Base-by-base conservation (phyloP, 108 stramenopile genomes). In the Bacterosira constricta region DNA sequence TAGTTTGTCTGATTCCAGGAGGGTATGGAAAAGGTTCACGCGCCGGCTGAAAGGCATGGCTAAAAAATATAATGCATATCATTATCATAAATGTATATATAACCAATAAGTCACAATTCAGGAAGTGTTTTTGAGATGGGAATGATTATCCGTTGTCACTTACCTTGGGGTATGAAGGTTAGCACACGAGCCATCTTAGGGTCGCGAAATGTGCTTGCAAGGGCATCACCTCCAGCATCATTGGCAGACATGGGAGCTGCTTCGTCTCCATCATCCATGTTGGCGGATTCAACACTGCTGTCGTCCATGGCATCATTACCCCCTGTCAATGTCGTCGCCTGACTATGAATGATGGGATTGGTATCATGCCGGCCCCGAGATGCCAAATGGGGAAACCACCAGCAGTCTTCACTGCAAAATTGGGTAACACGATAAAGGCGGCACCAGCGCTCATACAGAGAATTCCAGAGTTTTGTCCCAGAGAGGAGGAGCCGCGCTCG, bases 111-210 rank as follows among this genome's bases (percentile, higher is more conserved):
- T n/a, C n/a, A n/a, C n/a, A n/a, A n/a, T n/a, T n/a, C n/a, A n/a
- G n/a, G n/a, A n/a, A n/a, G n/a, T n/a, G n/a, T n/a, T n/a, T n/a
- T n/a, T n/a, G n/a, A n/a, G n/a, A n/a, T n/a, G n/a, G n/a, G n/a
- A n/a, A n/a, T n/a, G n/a, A n/a, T n/a, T n/a, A n/a, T n/a, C n/a
- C n/a, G n/a, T n/a, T n/a, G n/a, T n/a, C n/a, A n/a, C n/a, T n/a
- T n/a, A n/a, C n/a, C n/a, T 47, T 93, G 91, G 4, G 96, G 96
- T 31, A 91, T 88, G 69, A 67, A 83, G 6, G 88, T 86, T 5
- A 97, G 81, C 10, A 95, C 69, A 21, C 92, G 76, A n/a, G 90
- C 91, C 80, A 94, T 89, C 58, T 88, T 90, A 7, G 94, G 90
- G 63, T 95, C 92, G 23, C 80, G 73, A 56, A 93, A 92, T 9